Base-by-base conservation (phyloP, 768 basidiomycete genomes). In the Tephrocybe sp. region DNA sequence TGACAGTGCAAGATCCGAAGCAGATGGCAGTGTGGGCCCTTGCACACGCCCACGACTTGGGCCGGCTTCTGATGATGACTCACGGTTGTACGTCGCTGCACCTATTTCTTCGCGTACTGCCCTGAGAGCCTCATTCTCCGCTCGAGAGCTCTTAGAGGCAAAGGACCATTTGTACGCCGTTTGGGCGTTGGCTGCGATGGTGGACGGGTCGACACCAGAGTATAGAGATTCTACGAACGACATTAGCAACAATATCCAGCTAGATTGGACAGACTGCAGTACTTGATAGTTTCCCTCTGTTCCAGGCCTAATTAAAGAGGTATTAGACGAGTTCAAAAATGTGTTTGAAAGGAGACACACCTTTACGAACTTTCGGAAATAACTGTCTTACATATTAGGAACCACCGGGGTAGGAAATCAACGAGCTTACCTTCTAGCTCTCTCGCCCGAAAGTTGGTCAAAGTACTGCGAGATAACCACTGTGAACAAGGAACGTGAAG, bases 281-380 rank as follows among this genome's bases (percentile, higher is more conserved):
- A 90, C 89, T 77, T 24, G 83, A 67, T 8, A 94, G 73, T 63
- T 77, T 84, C 5, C 89, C 89, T 64, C 78, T 77, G 66, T 94
- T 94, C 92, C 92, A 94, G 21, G 82, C 83, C 79, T 90, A 59
- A 30, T n/a, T n/a, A n/a, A n/a, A n/a, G n/a, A n/a, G n/a, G n/a
- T n/a, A n/a, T n/a, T n/a, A n/a, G n/a, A n/a, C n/a, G n/a, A n/a
- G 16, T 22, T 42, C 38, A 4, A 46, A 38, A 22, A 37, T 49
- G 32, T 34, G 36, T 22, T 47, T 27, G 8, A 18, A 34, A 25
- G 27, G 15, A 58, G 22, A 42, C 69, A 56, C 61, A 86, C 86
- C 77, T 88, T 89, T 32, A 93, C 84, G 60, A 98, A 97, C 69
- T 94, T 96, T 60, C 87, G 84, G 64, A 98, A 98, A 64, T 95